These are phyloP conservation scores for Rhizopogon vinicolor DNA, from an alignment of 768 basidiomycete species.

Conservation along the genomic window DNA sequence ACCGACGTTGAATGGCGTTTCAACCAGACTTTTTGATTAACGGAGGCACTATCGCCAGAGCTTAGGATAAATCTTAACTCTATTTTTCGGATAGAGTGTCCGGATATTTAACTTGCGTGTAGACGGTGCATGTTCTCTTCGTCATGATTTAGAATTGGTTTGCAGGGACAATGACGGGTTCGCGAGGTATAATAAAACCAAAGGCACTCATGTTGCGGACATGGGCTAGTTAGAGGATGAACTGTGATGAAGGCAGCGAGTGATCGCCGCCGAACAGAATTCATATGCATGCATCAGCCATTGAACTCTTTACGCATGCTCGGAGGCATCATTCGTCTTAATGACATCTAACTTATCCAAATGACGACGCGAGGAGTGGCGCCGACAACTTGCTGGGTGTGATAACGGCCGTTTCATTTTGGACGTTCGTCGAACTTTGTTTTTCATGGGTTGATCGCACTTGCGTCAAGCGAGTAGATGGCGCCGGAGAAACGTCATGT, in stretches of 20 bases:
- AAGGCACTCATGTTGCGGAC: background rate
- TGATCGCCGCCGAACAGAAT: background rate
- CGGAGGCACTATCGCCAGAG: background rate
- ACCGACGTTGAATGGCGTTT: background rate
- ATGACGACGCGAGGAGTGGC: conserved; percentile 3
- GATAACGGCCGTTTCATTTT: background rate
- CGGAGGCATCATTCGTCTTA: conserved; percentile 1
- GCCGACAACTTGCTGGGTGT: background rate
- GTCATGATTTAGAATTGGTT: background rate
- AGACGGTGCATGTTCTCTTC: background rate
- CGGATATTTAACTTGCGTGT: background rate
- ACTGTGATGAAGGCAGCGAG: background rate
- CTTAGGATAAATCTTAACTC: conserved; percentile 1
- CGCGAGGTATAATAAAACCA: background rate
- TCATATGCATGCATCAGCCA: background rate
- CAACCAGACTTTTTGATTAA: background rate
- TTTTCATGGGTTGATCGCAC: background rate
- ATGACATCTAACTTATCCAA: background rate
- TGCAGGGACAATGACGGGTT: background rate
- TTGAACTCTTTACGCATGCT: background rate
- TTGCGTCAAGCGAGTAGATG: background rate
- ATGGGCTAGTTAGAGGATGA: background rate
- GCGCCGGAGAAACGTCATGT: background rate
- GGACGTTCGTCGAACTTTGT: background rate
- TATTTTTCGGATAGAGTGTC: background rate